Base-by-base conservation (phyloP, 805 yeast genomes). In the Naumovozyma dairenensis region DNA sequence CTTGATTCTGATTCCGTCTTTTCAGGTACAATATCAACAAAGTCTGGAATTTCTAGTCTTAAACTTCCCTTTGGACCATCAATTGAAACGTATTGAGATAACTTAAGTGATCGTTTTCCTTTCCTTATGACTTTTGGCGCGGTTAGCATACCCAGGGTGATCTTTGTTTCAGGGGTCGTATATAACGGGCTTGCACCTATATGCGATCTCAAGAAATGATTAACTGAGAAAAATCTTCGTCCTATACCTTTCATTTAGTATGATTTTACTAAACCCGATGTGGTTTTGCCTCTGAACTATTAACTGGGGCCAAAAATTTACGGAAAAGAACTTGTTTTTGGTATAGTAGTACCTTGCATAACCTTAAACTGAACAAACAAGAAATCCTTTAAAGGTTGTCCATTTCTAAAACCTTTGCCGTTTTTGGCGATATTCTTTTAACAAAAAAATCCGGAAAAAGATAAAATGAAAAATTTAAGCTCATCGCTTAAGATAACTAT, bases 161-260 rank as follows among this genome's bases (percentile, higher is more conserved):
- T 33, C 12, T 45, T 46, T 20, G 84, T 83, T 16, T 74, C 84
- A 16, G 72, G 69, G 2, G 82, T 71, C 15, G 84, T 43, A 43
- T 72, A 66, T 29, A 89, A 72, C 5, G 96, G 94, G 6, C 79
- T 62, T 20, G 81, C 72, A 5, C 97, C 97, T 33, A 89, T 72
- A 54, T 85, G 80, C 2, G 93, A 81, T 26, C 49, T 43, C 14
- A 56, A 45, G 3, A 43, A 28, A 2, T 48, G 17, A 2, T 60
- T 36, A 7, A 59, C 37, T 1, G 67, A 58, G 38, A 69, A 67
- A 4, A 43, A 33, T 36, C 71, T 54, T 7, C 26, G n/a, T n/a
- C n/a, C n/a, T n/a, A n/a, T n/a, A n/a, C n/a, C n/a, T n/a, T n/a
- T n/a, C n/a, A n/a, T n/a, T n/a, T n/a, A n/a, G n/a, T n/a, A n/a